Evolutionary conservation across 2,329 filamentous ascomycete genomes (phyloP).

Genomic region (Paraphaeosphaeria sporulosa): DNA sequence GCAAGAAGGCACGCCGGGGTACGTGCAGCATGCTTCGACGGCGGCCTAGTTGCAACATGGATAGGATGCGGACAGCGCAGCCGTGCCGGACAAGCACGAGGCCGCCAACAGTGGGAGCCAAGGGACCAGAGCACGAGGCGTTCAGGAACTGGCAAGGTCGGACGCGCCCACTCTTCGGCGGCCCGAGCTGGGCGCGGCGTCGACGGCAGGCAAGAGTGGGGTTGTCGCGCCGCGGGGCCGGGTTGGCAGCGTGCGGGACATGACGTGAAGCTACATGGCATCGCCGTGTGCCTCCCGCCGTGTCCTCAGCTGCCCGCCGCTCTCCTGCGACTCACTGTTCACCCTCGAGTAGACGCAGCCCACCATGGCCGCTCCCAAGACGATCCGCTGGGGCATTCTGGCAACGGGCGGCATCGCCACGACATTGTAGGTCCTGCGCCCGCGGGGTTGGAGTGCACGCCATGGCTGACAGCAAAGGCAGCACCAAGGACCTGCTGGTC

Average conservation of each 20-base stretch:
- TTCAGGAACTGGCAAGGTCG: no score
- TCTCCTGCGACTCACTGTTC: not conserved
- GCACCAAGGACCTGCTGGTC: slow-evolving; percentile 76
- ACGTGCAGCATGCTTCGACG: no score
- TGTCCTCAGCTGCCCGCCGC: not conserved
- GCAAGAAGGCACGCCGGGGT: not conserved
- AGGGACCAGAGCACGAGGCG: no score
- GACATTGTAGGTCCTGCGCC: slow-evolving; percentile 49
- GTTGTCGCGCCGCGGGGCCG: slow-evolving; percentile 2
- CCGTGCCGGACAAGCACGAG: no score
- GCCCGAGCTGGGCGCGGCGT: not conserved
- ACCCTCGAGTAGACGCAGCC: no score
- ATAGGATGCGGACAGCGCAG: no score
- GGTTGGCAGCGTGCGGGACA: not conserved
- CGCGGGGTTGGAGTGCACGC: slow-evolving; percentile 15
- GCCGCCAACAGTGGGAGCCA: no score
- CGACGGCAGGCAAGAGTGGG: slow-evolving; percentile 6
- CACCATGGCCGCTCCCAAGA: slow-evolving; percentile 46
- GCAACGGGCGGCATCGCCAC: slow-evolving; percentile 59
- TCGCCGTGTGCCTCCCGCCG: no score
- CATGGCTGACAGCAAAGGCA: slow-evolving; percentile 22
- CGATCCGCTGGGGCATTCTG: slow-evolving; percentile 56
- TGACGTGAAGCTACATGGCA: not conserved
- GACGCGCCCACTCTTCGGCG: not conserved
- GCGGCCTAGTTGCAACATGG: no score